Percentiles rank a stretch among this genome's conserved stretches.
Conservation (phyloP, 1,284 basidiomycete genomes). For the Papiliotrema flavescens region DNA sequence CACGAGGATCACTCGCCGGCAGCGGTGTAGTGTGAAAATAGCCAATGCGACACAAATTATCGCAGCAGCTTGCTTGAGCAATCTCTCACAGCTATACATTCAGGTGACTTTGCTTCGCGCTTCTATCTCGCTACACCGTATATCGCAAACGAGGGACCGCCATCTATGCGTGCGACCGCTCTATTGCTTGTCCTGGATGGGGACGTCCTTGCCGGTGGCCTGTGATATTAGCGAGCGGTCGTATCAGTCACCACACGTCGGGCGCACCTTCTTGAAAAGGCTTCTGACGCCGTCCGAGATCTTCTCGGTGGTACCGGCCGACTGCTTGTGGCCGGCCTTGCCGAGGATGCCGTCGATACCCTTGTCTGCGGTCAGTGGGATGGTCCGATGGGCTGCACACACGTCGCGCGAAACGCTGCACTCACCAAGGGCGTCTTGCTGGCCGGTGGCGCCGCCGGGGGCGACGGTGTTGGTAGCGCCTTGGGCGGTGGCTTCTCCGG, state of each 20-base stretch:
- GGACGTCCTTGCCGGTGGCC: conserved; percentile 42
- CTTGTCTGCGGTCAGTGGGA: conserved; percentile 28
- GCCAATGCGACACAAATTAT: too few relatives aligned
- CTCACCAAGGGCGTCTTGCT: conserved; percentile 49
- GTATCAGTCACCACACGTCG: neutral
- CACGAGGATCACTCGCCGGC: conserved; percentile 1
- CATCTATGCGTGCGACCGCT: too few relatives aligned
- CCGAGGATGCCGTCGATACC: conserved; percentile 39
- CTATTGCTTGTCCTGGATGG: conserved; percentile 31
- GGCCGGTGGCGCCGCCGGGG: conserved; percentile 16
- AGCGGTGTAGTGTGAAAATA: neutral
- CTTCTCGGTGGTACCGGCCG: conserved; percentile 47
- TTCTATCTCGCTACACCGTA: too few relatives aligned
- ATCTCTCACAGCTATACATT: too few relatives aligned
- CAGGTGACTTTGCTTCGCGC: too few relatives aligned
- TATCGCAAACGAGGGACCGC: too few relatives aligned
- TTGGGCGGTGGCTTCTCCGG: conserved; percentile 4
- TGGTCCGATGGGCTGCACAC: neutral
- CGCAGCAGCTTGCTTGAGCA: too few relatives aligned
- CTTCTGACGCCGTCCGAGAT: conserved; percentile 49
- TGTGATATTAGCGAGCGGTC: conserved; percentile 4
- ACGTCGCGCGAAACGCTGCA: neutral
- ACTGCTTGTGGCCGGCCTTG: conserved; percentile 40
- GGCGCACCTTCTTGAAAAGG: conserved; percentile 47
- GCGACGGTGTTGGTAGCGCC: conserved; percentile 1